Base-by-base conservation (phyloP, 2,329 filamentous ascomycete genomes). In the Sordariomycetes sp. region DNA sequence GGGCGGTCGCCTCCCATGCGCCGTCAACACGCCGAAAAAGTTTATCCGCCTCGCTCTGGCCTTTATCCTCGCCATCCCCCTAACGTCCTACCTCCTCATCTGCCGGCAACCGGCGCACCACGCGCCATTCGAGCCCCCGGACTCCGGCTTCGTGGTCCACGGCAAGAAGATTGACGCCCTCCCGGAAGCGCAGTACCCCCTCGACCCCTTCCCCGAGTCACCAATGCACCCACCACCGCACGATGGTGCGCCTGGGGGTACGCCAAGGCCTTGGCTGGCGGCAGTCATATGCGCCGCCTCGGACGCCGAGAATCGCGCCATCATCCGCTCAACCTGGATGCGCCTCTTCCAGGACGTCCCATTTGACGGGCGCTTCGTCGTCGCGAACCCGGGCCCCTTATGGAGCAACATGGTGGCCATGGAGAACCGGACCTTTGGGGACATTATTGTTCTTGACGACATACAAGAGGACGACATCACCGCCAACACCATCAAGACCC, bases 301-400 rank as follows among this genome's bases (percentile, higher is more conserved):
- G 20, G 66, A 68, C 39, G 58, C 62, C 15, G 61, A 67, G n/a
- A 62, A 62, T 2, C 63, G 67, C 17, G 66, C 64, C 62, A 59
- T 67, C 28, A 69, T 69, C 12, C 61, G 67, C 8, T 64, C 63
- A 2, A 67, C 66, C 10, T 68, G 67, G 67, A 68, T 68, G 65
- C 60, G 59, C 5, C 59, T 68, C 8, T 69, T 63, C 58, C 50
- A 59, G 36, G 62, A 69, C 45, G 59, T 67, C 1, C 63, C 67
- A 8, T 65, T 69, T 25, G 65, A 65, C 12, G 59, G 60, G 1
- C 64, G 65, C 10, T 69, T 69, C 56, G 66, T 69, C 10, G 62
- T 69, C 2, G 62, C 66, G 0, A 68, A 69, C 52, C 68, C 68
- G 1, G 64, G 63, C 0, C 58, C 62, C 3, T 58, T 53, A 8